Evolutionary conservation across 2,329 filamentous ascomycete species (phyloP).

Genomic region (Colletotrichum sp.): DNA sequence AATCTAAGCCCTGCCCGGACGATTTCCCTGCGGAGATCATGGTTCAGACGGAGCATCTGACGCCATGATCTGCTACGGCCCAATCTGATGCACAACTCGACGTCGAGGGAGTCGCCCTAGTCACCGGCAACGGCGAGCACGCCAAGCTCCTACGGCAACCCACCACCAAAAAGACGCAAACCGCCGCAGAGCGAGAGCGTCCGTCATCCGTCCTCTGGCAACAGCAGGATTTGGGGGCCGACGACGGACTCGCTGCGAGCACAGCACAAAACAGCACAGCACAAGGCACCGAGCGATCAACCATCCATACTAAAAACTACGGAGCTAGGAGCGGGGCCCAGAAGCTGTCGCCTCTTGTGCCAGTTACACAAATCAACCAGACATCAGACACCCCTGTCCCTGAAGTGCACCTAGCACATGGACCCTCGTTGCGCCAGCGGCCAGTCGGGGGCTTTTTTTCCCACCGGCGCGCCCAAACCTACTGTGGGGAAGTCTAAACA

Average conservation of each 20-base stretch:
- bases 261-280: conserved; percentile 8
- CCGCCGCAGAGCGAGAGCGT: not conserved
- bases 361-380: conserved; percentile 24
- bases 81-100: conserved; percentile 38
- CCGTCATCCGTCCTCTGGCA: not conserved
- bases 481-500: conserved; percentile 38
- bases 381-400: conserved; percentile 13
- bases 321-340: conserved; percentile 1
- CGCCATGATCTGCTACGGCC: conserved; percentile 41
- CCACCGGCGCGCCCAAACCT: conserved; percentile 32
- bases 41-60: conserved; percentile 45
- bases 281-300: conserved; percentile 23
- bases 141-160: conserved; percentile 10
- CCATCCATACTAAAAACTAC: not conserved
- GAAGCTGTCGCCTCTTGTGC: conserved; percentile 22
- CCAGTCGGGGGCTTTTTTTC: conserved; percentile 29
- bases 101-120: conserved; percentile 18
- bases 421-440: conserved; percentile 15
- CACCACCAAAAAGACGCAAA: conserved; percentile 28
- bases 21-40: conserved; percentile 41
- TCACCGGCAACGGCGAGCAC: not conserved
- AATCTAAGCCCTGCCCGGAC: conserved; percentile 29
- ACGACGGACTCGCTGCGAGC: not conserved
- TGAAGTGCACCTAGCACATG: conserved; percentile 2
- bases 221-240: not conserved